Evolutionary conservation across 768 basidiomycete genomes (phyloP).

Genomic region (Trametes punicea): DNA sequence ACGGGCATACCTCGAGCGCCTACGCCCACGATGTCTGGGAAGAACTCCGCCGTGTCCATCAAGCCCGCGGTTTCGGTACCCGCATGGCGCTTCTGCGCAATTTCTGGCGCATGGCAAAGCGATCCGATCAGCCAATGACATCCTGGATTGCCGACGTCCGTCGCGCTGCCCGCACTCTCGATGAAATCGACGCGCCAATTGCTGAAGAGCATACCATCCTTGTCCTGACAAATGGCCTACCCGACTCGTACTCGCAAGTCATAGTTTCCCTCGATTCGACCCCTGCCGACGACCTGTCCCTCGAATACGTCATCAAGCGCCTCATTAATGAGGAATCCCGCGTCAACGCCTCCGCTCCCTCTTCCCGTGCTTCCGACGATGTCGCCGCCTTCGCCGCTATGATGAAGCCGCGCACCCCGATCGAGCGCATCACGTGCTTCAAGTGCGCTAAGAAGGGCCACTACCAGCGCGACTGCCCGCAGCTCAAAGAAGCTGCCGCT

Average conservation of each 20-base stretch:
- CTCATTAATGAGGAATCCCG: background rate
- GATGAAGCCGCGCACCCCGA: constrained; percentile 3
- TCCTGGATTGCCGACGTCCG: constrained; percentile 23
- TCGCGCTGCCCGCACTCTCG: background rate
- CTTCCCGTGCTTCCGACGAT: background rate
- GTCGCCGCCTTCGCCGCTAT: constrained; percentile 4
- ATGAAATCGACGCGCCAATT: background rate
- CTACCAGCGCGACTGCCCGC: constrained; percentile 1
- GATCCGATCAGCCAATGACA: constrained; percentile 21
- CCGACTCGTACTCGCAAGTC: constrained; percentile 1
- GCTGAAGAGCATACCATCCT: constrained; percentile 3
- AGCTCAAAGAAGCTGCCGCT: background rate
- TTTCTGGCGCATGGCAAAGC: constrained; percentile 25
- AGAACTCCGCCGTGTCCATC: constrained; percentile 26
- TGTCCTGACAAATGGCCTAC: constrained; percentile 3
- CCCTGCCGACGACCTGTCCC: background rate
- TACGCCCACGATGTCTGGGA: constrained; percentile 27
- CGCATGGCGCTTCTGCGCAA: constrained; percentile 18
- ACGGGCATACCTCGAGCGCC: constrained; percentile 19
- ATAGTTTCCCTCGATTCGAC: background rate
- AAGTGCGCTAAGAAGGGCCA: constrained; percentile 27
- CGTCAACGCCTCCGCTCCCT: background rate
- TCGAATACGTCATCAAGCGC: background rate
- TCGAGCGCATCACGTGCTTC: constrained; percentile 26
- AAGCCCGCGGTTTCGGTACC: constrained; percentile 29